Percentiles rank a stretch among this genome's conserved stretches.
phyloP scores from a whole-genome alignment of 306 rosid species.

The Cicer pinnatifidum region DNA sequence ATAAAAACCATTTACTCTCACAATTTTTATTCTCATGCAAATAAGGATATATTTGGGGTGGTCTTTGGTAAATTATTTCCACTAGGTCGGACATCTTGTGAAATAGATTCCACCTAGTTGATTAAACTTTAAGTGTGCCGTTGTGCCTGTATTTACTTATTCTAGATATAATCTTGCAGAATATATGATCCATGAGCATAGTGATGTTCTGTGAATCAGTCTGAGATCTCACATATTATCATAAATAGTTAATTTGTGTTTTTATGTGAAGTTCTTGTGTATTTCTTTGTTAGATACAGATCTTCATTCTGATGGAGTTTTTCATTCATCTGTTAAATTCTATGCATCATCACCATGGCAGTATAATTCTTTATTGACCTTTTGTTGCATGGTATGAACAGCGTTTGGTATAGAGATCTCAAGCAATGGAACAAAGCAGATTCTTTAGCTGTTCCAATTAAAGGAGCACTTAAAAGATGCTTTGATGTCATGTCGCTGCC shows the following conservation, averaged over 20 bases:
- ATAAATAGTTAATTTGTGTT: background rate
- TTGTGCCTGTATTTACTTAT: slow-evolving; percentile 17
- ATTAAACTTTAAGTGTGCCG: background rate
- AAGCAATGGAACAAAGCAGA: slow-evolving; percentile 45
- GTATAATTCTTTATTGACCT: slow-evolving; percentile 24
- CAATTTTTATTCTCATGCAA: slow-evolving; percentile 27
- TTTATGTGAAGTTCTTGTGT: slow-evolving; percentile 2
- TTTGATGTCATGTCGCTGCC: slow-evolving; percentile 50
- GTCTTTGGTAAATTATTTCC: slow-evolving; percentile 25
- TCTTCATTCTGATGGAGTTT: slow-evolving; percentile 15
- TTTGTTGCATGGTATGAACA: slow-evolving; percentile 49
- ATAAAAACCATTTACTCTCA: slow-evolving; percentile 11
- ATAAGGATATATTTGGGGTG: background rate
- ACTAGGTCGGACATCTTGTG: background rate
- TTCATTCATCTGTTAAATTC: slow-evolving; percentile 10
- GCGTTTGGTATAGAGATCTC: slow-evolving; percentile 54
- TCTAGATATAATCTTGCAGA: background rate
- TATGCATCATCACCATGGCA: slow-evolving; percentile 19
- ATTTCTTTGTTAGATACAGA: slow-evolving; percentile 23
- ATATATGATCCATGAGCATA: slow-evolving; percentile 14
- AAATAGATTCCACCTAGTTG: slow-evolving; percentile 22
- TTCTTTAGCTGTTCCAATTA: slow-evolving; percentile 46
- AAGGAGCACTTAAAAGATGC: slow-evolving; percentile 53
- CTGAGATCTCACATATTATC: slow-evolving; percentile 17
- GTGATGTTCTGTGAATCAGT: slow-evolving; percentile 13